Evolutionary conservation across 768 basidiomycete species (phyloP), one percentile per base, ranked within the genome.

Genomic region (Tulasnella sp.): DNA sequence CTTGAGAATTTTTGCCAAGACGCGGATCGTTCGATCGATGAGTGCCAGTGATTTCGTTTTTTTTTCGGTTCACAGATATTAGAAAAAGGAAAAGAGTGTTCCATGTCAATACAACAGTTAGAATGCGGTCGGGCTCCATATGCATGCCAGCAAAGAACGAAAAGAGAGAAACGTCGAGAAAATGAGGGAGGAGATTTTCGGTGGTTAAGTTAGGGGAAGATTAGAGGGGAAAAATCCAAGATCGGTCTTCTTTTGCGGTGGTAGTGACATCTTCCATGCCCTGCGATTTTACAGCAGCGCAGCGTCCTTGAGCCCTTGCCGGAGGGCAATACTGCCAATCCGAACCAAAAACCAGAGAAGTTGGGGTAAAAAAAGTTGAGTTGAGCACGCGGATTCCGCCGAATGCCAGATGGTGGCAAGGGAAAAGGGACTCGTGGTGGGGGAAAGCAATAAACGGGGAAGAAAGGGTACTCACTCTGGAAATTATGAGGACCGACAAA

Each of bases 391-490:
- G 81, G 79, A 77, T 75, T 80, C 81, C 78, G 79, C 81, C 78
- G 70, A 71, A 61, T 20, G 73, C 73, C 48, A 79, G 75, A 76
- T 78, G 77, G 75, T 79, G 79, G 76, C 72, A 78, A 80, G 78
- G 75, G 75, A 73, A 77, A 78, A 78, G 79, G 61, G 61, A 26
- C 32, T 26, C 35, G 32, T 67, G 61, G 61, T 67, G 61, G 61
- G 72, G 78, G 69, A 82, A 35, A 35, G 79, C 81, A 79, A 81
- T 74, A 72, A 80, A 77, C 79, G 78, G 80, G 80, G 73, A 79
- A 75, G 82, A 72, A 82, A 78, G 81, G 77, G 70, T 51, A 91
- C 91, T 93, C 88, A 93, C 92, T 92, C 91, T 92, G 81, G 57
- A 80, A 78, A 69, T 81, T 82, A 78, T 77, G 35, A 79, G 74